Percentiles rank a stretch among this genome's conserved stretches.
These are phyloP conservation scores for Rhizopogon roseolus DNA, from an alignment of 768 basidiomycete genomes.

Conservation along the genomic window DNA sequence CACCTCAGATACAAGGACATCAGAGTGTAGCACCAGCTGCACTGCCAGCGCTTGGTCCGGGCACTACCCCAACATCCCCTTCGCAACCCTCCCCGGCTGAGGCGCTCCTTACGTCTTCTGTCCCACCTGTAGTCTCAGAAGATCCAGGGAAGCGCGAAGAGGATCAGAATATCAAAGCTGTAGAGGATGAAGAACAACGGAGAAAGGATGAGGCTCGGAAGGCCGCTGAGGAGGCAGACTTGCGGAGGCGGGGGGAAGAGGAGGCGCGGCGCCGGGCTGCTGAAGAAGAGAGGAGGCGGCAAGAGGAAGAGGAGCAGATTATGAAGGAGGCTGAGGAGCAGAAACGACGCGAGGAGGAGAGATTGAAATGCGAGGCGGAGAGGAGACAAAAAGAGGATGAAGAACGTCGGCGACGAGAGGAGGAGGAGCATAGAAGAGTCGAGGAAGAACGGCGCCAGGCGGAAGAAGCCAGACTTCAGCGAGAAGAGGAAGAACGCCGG, in stretches of 20 bases:
- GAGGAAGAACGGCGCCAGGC: slow-evolving; percentile 23
- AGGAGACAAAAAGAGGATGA: slow-evolving; percentile 9
- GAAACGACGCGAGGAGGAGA: slow-evolving; percentile 15
- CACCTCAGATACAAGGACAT: not conserved
- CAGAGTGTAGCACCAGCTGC: not conserved
- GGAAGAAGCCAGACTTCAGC: slow-evolving; percentile 15
- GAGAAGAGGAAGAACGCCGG: slow-evolving; percentile 33
- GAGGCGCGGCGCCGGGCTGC: not conserved
- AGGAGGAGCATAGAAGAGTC: slow-evolving; percentile 35
- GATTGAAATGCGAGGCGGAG: slow-evolving; percentile 6
- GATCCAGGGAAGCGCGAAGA: slow-evolving; percentile 42
- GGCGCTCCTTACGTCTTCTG: slow-evolving; percentile 6
- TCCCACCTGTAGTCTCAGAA: slow-evolving; percentile 15
- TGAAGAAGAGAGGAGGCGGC: slow-evolving; percentile 28
- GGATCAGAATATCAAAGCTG: slow-evolving; percentile 35
- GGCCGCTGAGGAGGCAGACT: slow-evolving; percentile 11
- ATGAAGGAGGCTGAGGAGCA: slow-evolving; percentile 20
- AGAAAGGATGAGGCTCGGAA: slow-evolving; percentile 24
- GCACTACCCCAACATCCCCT: slow-evolving; percentile 2
- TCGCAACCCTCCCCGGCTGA: slow-evolving; percentile 1
- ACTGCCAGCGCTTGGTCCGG: slow-evolving; percentile 1
- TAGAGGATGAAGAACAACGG: slow-evolving; percentile 8
- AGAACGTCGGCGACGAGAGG: slow-evolving; percentile 34
- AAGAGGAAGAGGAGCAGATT: slow-evolving; percentile 8
- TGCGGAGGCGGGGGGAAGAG: slow-evolving; percentile 8